Conservation (phyloP, 2,329 filamentous ascomycete genomes). For the Biscogniauxia sp. region DNA sequence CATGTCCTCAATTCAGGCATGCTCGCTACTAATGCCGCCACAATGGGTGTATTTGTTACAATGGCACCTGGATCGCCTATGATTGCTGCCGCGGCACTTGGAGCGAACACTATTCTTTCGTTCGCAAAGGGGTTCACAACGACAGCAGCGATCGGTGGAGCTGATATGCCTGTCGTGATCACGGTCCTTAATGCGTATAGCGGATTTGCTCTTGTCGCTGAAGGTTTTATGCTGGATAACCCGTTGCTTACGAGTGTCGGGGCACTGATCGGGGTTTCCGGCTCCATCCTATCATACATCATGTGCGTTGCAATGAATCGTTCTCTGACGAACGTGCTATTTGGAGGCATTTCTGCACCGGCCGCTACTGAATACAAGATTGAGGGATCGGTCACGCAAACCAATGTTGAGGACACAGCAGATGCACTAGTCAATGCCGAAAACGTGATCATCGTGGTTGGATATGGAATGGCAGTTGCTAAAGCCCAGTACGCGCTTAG, state of each 20-base stretch:
- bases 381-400: conserved; percentile 76
- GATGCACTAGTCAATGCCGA: conserved; percentile 74
- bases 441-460: conserved; percentile 84
- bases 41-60: conserved; percentile 79
- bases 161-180: conserved; percentile 90
- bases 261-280: conserved; percentile 82
- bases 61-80: conserved; percentile 77
- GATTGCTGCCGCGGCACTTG: conserved; percentile 75
- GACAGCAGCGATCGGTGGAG: conserved; percentile 85
- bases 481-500: conserved; percentile 91
- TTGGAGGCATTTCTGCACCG: conserved; percentile 73
- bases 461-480: conserved; percentile 92
- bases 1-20: conserved; percentile 74
- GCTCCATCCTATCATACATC: conserved; percentile 85
- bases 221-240: conserved; percentile 90
- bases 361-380: conserved; percentile 67
- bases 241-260: conserved; percentile 81
- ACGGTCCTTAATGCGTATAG: conserved; percentile 90
- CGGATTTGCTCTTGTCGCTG: conserved; percentile 84
- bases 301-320: conserved; percentile 91
- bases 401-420: conserved; percentile 75
- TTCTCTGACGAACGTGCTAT: conserved; percentile 83
- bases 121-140: conserved; percentile 88
- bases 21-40: conserved; percentile 73
- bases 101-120: conserved; percentile 72